Percentiles rank a stretch among this genome's conserved stretches.
Evolutionary conservation across 2,329 filamentous ascomycete genomes (phyloP).

Genomic region (Sarocladiaceae sp.): DNA sequence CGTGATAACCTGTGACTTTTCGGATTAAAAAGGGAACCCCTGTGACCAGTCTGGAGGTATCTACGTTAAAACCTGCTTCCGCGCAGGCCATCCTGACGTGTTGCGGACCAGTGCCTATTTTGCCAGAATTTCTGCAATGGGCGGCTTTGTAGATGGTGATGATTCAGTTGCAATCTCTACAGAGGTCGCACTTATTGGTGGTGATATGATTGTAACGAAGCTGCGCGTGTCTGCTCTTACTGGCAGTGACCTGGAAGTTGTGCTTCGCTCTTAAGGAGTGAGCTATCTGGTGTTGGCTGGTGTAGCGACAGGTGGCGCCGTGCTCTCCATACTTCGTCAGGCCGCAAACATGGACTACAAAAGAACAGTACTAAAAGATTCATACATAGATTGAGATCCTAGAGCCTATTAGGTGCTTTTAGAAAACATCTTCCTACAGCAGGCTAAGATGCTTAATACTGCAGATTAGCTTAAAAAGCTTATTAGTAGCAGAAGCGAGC

Average conservation of each 20-base stretch:
- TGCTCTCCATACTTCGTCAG: background rate
- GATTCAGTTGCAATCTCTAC: background rate
- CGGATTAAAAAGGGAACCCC: too few relatives aligned
- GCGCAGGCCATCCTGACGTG: background rate
- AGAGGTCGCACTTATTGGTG: background rate
- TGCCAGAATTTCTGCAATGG: background rate
- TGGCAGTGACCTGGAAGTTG: background rate
- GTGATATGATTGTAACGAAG: background rate
- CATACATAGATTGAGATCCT: background rate
- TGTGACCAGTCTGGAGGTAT: too few relatives aligned
- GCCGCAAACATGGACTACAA: background rate
- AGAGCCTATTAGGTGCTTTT: background rate
- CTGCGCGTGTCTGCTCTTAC: background rate
- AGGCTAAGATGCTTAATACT: background rate
- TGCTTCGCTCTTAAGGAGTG: background rate
- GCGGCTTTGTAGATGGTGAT: background rate
- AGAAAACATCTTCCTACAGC: background rate
- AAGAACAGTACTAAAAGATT: background rate
- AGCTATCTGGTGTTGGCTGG: background rate
- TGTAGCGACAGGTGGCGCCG: background rate
- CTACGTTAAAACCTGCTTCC: background rate
- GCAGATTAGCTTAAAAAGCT: background rate
- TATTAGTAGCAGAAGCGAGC: background rate
- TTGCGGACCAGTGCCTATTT: background rate
- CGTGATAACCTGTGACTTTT: too few relatives aligned